Conservation (phyloP, 2,329 filamentous ascomycete species). For the Plectosphaerella plurivora region DNA sequence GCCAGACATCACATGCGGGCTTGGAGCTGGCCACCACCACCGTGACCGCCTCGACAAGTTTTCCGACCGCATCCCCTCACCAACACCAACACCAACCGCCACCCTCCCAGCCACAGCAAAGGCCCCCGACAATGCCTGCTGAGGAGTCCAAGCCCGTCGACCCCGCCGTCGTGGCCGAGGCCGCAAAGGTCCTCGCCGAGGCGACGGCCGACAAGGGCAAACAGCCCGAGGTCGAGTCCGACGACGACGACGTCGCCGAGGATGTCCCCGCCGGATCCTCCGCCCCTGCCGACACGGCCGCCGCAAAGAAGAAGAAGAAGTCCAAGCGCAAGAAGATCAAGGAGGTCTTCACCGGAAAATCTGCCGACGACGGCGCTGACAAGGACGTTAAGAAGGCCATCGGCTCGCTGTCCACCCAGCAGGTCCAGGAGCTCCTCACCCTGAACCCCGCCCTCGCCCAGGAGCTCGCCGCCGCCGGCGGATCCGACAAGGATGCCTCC, state of each 20-base stretch:
- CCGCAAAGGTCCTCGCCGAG: conserved; percentile 32
- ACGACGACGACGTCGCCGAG: conserved; percentile 37
- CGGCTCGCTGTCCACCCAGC: conserved; percentile 47
- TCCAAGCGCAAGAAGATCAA: conserved; percentile 60
- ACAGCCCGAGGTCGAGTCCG: conserved; percentile 42
- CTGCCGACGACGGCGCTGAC: conserved; percentile 22
- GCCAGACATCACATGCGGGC: too few relatives aligned
- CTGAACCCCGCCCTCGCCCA: conserved; percentile 70
- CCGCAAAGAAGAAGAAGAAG: conserved; percentile 52
- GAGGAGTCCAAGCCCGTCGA: conserved; percentile 63
- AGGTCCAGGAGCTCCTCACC: conserved; percentile 62
- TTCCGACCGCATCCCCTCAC: too few relatives aligned
- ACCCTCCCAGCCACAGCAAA: neutral
- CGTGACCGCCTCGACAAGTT: too few relatives aligned
- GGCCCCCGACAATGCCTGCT: conserved; percentile 33
- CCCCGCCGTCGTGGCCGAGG: conserved; percentile 39
- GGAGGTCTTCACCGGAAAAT: conserved; percentile 31
- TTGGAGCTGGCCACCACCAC: too few relatives aligned
- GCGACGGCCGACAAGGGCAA: conserved; percentile 33
- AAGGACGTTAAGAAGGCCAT: conserved; percentile 46
- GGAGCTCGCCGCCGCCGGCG: conserved; percentile 38
- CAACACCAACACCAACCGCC: neutral
- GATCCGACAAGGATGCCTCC: conserved; percentile 37
- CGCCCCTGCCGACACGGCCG: conserved; percentile 28
- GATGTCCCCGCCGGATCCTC: conserved; percentile 32